Evolutionary conservation across 2,329 filamentous ascomycete genomes (phyloP).

Genomic region (Sporothrix dimorphospora): DNA sequence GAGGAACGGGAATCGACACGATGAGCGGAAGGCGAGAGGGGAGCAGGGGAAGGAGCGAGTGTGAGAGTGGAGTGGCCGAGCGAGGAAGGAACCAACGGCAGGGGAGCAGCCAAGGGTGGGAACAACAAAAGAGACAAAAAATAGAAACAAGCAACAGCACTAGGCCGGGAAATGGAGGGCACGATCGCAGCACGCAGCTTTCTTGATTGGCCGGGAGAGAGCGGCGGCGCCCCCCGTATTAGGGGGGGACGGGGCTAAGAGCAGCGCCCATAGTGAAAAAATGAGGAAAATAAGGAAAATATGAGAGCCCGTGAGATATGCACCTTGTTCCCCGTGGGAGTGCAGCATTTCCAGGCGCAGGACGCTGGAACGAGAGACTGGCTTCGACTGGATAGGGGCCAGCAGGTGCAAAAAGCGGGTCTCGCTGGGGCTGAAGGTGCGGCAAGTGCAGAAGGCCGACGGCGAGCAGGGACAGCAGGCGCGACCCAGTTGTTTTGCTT

Average conservation of each 20-base stretch:
- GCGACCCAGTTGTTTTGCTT: conserved; percentile 7
- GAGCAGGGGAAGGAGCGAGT: neutral
- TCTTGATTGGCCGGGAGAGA: conserved; percentile 25
- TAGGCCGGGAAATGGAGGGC: conserved; percentile 13
- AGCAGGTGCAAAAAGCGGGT: conserved; percentile 11
- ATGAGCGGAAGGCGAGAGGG: neutral
- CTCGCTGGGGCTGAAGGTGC: conserved; percentile 1
- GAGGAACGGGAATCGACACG: conserved; percentile 25
- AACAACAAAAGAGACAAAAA: conserved; percentile 21
- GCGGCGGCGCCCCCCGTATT: conserved; percentile 14
- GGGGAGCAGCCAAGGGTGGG: neutral
- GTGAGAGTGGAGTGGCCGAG: conserved; percentile 8
- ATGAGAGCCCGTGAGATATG: neutral
- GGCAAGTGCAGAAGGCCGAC: neutral
- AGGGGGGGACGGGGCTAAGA: conserved; percentile 18
- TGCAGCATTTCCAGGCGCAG: conserved; percentile 7
- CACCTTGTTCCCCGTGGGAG: neutral
- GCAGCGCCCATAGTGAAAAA: neutral
- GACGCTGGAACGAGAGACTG: neutral
- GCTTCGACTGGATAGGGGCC: neutral
- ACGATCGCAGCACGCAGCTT: conserved; percentile 13
- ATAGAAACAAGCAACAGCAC: conserved; percentile 22
- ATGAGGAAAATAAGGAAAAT: neutral
- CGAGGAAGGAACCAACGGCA: neutral
- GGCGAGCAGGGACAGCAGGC: neutral